These are phyloP conservation scores for Macrophomina tecta DNA, from an alignment of 2,329 filamentous ascomycete genomes.

Conservation along the genomic window DNA sequence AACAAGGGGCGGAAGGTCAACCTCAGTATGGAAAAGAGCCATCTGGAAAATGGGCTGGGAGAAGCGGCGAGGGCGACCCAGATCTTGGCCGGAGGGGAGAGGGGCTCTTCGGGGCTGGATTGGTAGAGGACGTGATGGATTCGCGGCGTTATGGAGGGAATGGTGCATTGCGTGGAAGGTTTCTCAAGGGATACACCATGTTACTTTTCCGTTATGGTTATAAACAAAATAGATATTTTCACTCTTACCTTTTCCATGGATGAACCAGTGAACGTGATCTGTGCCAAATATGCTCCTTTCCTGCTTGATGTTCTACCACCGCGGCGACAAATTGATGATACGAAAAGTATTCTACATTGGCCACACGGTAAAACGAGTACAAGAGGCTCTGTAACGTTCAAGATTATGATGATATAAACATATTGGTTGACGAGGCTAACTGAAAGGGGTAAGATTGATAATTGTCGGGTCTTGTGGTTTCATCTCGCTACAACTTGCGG, in stretches of 20 bases:
- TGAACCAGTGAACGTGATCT: too few species aligned
- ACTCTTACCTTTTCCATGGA: too few species aligned
- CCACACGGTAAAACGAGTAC: too few species aligned
- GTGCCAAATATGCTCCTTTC: too few species aligned
- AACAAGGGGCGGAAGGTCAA: conserved; percentile 54
- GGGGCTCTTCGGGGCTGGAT: conserved; percentile 51
- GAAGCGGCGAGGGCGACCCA: conserved; percentile 50
- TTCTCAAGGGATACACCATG: neutral
- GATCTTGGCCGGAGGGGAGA: conserved; percentile 55
- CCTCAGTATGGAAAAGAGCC: conserved; percentile 37
- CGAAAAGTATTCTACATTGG: too few species aligned
- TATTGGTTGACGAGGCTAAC: neutral
- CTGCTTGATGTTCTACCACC: too few species aligned
- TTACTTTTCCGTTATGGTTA: neutral
- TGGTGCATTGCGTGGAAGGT: neutral
- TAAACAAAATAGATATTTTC: too few species aligned
- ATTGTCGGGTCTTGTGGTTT: too few species aligned
- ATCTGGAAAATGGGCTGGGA: conserved; percentile 52
- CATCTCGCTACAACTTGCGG: neutral
- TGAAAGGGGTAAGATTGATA: neutral
- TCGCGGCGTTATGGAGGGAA: neutral
- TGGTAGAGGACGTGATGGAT: conserved; percentile 42
- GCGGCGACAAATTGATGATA: too few species aligned
- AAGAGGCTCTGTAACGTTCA: neutral
- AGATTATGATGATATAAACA: neutral